These are phyloP conservation scores for Betula pendula DNA, from an alignment of 306 rosid species.

Conservation along the genomic window DNA sequence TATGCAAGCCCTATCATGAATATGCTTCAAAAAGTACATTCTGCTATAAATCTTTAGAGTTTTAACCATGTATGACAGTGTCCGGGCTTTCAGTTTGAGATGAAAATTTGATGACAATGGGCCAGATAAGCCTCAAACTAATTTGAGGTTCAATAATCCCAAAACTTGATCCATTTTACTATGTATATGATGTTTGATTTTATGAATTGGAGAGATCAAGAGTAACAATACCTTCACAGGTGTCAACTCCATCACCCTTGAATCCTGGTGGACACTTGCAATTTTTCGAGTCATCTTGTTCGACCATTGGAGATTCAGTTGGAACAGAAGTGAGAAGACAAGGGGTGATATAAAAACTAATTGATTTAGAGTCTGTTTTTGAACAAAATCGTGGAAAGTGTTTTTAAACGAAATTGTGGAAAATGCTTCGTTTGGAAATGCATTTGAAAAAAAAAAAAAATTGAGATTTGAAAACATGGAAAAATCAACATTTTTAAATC, in stretches of 20 bases:
- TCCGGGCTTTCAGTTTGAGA: neutral
- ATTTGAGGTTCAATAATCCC: slow-evolving; percentile 4
- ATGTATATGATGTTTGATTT: neutral
- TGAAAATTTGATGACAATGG: neutral
- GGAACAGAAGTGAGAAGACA: slow-evolving; percentile 2
- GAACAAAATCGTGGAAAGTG: too few relatives aligned
- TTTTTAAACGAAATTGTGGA: too few relatives aligned
- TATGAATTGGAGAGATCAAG: slow-evolving; percentile 11
- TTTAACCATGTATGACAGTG: neutral
- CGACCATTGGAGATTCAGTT: slow-evolving; percentile 10
- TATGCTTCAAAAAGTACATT: neutral
- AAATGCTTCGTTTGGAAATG: too few relatives aligned
- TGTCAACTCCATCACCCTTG: slow-evolving; percentile 72
- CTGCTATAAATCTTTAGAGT: neutral
- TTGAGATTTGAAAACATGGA: too few relatives aligned
- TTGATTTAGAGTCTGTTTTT: too few relatives aligned
- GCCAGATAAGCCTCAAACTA: neutral
- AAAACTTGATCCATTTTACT: neutral
- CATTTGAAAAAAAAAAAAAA: too few relatives aligned
- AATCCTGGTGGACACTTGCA: slow-evolving; percentile 92
- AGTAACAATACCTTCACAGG: slow-evolving; percentile 69
- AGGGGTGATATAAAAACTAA: neutral
- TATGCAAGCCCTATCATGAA: neutral
- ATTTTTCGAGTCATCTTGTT: slow-evolving; percentile 77
- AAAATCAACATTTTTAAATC: too few relatives aligned